Percentiles rank a stretch among this genome's conserved stretches.
Conservation (phyloP, 2,329 filamentous ascomycete species). For the Clonostachys rhizophaga region DNA sequence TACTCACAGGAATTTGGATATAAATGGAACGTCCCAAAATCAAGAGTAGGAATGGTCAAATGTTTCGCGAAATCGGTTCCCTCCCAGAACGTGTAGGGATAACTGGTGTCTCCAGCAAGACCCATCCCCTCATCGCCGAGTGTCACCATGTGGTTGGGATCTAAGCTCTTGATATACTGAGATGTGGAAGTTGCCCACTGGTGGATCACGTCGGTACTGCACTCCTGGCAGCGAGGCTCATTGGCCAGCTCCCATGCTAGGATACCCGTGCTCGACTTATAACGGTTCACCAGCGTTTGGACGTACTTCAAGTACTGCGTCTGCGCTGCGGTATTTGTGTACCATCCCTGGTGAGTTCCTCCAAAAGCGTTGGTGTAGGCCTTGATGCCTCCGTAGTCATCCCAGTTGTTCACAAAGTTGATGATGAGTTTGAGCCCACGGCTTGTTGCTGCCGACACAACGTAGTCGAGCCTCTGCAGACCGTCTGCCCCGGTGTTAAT, state of each 20-base stretch:
- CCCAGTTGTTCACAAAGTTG: slow-evolving; percentile 66
- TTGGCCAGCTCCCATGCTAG: slow-evolving; percentile 50
- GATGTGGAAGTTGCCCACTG: slow-evolving; percentile 54
- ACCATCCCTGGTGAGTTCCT: slow-evolving; percentile 46
- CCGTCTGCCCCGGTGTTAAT: slow-evolving; percentile 62
- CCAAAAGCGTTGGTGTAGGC: slow-evolving; percentile 53
- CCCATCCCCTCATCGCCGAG: slow-evolving; percentile 53
- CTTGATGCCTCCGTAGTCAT: slow-evolving; percentile 61
- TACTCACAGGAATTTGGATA: slow-evolving; percentile 20
- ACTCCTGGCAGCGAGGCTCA: slow-evolving; percentile 57
- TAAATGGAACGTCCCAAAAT: slow-evolving; percentile 32
- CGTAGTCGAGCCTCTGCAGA: slow-evolving; percentile 55
- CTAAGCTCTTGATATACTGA: slow-evolving; percentile 57
- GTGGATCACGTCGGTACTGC: slow-evolving; percentile 49
- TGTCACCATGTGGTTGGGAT: slow-evolving; percentile 55
- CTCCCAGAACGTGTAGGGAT: slow-evolving; percentile 45
- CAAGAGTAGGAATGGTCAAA: slow-evolving; percentile 38
- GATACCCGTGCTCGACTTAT: slow-evolving; percentile 36
- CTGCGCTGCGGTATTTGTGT: slow-evolving; percentile 41
- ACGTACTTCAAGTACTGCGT: slow-evolving; percentile 45
- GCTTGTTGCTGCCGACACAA: slow-evolving; percentile 53
- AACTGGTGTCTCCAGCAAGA: slow-evolving; percentile 41
- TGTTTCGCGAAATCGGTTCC: slow-evolving; percentile 5
- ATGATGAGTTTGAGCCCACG: slow-evolving; percentile 59
- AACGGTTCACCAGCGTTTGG: slow-evolving; percentile 37